Conservation (phyloP, 345 rosid species). For the Fremontodendron californicum region DNA sequence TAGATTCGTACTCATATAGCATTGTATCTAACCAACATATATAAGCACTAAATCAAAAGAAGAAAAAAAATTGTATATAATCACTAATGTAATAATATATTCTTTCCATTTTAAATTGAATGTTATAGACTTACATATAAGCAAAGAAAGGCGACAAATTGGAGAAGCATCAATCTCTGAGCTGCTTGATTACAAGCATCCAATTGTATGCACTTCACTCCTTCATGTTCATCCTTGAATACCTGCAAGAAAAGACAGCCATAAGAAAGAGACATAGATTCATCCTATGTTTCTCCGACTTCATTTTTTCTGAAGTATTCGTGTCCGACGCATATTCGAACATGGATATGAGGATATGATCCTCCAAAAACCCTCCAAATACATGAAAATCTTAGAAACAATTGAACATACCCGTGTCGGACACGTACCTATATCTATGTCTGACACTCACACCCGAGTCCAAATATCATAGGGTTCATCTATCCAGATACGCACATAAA, state of each 20-base stretch:
- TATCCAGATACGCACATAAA: neutral
- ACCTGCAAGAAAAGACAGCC: neutral
- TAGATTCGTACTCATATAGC: too few species aligned
- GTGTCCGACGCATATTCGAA: too few species aligned
- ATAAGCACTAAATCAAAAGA: neutral
- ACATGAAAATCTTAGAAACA: too few species aligned
- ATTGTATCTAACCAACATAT: neutral
- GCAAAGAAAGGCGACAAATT: neutral
- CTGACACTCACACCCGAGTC: too few species aligned
- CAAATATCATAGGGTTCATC: too few species aligned
- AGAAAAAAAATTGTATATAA: neutral
- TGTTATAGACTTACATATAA: neutral
- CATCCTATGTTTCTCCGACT: too few species aligned
- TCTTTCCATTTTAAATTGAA: neutral
- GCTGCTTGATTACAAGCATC: neutral
- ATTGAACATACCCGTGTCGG: too few species aligned
- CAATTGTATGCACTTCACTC: neutral
- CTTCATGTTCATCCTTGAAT: neutral
- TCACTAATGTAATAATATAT: neutral
- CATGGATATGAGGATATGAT: too few species aligned
- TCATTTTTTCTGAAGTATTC: too few species aligned
- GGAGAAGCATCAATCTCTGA: neutral
- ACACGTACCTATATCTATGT: too few species aligned
- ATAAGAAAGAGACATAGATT: neutral
- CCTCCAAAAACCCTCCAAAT: too few species aligned